phyloP scores from a whole-genome alignment of 2,329 filamentous ascomycete genomes.

The Xylaria multiplex region DNA sequence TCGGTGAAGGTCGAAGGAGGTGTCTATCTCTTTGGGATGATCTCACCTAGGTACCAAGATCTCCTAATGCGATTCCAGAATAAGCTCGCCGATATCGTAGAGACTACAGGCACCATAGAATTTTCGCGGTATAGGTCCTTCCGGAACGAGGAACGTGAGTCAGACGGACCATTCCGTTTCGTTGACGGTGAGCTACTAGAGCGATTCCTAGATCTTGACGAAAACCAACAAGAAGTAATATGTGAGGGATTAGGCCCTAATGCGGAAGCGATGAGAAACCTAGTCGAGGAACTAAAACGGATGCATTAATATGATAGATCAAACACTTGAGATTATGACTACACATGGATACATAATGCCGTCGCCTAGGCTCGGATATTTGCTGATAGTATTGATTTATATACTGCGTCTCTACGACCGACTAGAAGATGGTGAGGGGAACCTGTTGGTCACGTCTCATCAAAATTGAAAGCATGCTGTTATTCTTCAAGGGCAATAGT shows the following conservation, averaged over 20 bases:
- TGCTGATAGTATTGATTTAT: background rate
- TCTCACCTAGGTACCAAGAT: constrained; percentile 77
- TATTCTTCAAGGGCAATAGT: no score
- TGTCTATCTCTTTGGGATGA: constrained; percentile 87
- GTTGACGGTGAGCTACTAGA: constrained; percentile 94
- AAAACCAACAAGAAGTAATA: constrained; percentile 63
- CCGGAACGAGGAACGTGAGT: constrained; percentile 74
- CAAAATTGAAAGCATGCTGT: background rate
- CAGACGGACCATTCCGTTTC: constrained; percentile 83
- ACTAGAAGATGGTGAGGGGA: no score
- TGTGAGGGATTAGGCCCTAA: constrained; percentile 67
- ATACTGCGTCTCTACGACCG: background rate
- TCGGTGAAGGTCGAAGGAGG: constrained; percentile 81
- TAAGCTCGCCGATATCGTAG: constrained; percentile 72
- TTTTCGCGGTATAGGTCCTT: constrained; percentile 88
- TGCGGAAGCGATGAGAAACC: constrained; percentile 70
- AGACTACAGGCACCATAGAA: constrained; percentile 75
- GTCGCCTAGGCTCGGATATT: background rate
- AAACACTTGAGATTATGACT: background rate
- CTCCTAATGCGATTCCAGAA: constrained; percentile 84
- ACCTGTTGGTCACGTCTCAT: background rate
- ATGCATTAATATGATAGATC: constrained; percentile 60
- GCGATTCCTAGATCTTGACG: constrained; percentile 77
- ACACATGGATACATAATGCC: constrained; percentile 1
- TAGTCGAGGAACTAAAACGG: constrained; percentile 70